Percentiles rank a stretch among this genome's conserved stretches.
Evolutionary conservation across 73 alveolate genomes (phyloP).

Genomic region (Paraurostyla sp.): DNA sequence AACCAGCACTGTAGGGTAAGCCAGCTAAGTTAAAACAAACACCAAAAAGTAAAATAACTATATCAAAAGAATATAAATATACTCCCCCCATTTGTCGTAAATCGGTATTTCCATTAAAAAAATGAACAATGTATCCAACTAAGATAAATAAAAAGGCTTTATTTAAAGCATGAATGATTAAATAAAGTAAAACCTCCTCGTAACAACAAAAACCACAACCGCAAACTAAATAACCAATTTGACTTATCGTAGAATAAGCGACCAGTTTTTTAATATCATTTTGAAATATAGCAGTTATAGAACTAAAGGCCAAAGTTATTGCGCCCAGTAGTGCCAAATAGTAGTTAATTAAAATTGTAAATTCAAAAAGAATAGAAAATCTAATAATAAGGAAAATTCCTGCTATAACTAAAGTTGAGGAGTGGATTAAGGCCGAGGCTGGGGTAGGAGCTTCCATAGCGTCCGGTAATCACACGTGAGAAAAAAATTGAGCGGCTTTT

Average conservation of each 20-base stretch:
- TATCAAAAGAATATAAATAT: conserved; percentile 23
- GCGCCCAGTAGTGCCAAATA: conserved; percentile 33
- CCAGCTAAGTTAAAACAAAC: conserved; percentile 16
- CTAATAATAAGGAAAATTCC: conserved; percentile 46
- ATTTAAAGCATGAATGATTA: conserved; percentile 49
- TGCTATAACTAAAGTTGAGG: conserved; percentile 43
- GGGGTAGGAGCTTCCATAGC: conserved; percentile 66
- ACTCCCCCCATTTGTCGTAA: conserved; percentile 46
- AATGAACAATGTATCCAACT: conserved; percentile 35
- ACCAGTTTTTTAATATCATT: conserved; percentile 46
- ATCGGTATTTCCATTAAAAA: conserved; percentile 52
- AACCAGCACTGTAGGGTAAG: conserved; percentile 40
- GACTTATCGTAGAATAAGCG: conserved; percentile 59
- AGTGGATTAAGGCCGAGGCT: conserved; percentile 55
- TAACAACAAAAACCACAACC: conserved; percentile 55
- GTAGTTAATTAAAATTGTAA: neutral
- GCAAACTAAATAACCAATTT: conserved; percentile 53
- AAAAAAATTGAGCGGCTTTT: conserved; percentile 45
- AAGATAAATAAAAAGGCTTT: conserved; percentile 48
- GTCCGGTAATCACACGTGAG: conserved; percentile 57
- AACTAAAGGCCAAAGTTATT: conserved; percentile 25
- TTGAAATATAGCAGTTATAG: conserved; percentile 44
- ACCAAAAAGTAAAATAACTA: conserved; percentile 8
- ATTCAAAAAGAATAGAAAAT: conserved; percentile 1
- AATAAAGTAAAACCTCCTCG: conserved; percentile 24